Percentiles rank a stretch among this genome's conserved stretches.
phyloP scores from a whole-genome alignment of 139 green algal genomes.

The Chlamydomonas incerta region DNA sequence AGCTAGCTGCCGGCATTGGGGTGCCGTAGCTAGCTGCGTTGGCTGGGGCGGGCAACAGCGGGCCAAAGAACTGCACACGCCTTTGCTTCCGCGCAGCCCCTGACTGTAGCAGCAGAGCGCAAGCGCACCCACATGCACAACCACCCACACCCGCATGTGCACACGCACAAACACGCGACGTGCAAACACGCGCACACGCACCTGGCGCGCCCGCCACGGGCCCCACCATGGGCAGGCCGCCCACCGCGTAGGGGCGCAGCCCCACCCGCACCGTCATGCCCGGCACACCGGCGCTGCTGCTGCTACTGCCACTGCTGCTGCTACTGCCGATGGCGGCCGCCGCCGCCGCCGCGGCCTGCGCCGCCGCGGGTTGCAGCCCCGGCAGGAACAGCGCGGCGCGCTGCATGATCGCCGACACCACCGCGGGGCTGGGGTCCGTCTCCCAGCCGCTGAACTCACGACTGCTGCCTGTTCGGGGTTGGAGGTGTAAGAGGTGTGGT shows the following conservation, averaged over 20 bases:
- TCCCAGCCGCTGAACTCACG: constrained; percentile 74
- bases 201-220: constrained; percentile 57
- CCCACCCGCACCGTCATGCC: constrained; percentile 59
- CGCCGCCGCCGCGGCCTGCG: background rate
- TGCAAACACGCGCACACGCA: background rate
- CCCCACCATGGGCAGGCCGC: constrained; percentile 69
- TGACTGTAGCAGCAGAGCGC: no score
- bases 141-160: no score
- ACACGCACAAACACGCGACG: no score
- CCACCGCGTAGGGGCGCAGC: constrained; percentile 69
- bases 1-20: no score
- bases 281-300: background rate
- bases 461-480: constrained; percentile 52
- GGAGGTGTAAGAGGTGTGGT: no score
- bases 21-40: no score
- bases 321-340: no score
- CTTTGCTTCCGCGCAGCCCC: no score
- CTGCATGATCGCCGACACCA: constrained; percentile 74
- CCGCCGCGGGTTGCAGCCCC: constrained; percentile 30
- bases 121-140: no score
- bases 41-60: no score
- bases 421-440: constrained; percentile 5
- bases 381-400: constrained; percentile 72
- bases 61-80: no score
- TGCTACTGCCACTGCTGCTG: no score